Conservation (phyloP, 2,329 filamentous ascomycete species). For the Microdochium nivale region DNA sequence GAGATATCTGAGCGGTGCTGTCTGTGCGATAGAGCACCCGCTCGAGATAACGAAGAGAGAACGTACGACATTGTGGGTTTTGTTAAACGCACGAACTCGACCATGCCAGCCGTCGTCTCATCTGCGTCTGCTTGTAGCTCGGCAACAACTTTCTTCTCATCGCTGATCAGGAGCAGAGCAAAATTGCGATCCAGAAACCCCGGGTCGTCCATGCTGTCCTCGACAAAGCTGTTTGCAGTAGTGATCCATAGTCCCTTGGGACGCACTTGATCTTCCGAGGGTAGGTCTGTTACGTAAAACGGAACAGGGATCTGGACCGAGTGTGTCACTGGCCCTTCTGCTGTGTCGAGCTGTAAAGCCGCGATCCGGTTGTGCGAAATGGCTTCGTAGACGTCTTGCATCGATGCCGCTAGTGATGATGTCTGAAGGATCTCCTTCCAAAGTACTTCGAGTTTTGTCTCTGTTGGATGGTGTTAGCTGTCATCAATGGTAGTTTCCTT, state of each 20-base stretch:
- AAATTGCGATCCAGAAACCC: conserved; percentile 77
- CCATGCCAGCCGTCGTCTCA: conserved; percentile 66
- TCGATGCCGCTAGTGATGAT: conserved; percentile 74
- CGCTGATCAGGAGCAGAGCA: conserved; percentile 74
- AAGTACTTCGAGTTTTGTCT: conserved; percentile 52
- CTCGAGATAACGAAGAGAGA: not conserved
- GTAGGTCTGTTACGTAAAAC: conserved; percentile 65
- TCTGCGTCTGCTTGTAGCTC: conserved; percentile 72
- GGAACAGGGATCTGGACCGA: conserved; percentile 58
- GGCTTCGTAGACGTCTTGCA: conserved; percentile 72
- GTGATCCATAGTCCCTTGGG: conserved; percentile 78
- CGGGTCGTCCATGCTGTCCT: conserved; percentile 59
- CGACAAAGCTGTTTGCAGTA: conserved; percentile 68
- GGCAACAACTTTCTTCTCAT: conserved; percentile 64
- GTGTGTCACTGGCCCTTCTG: conserved; percentile 47
- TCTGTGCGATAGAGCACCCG: no score
- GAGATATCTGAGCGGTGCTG: no score
- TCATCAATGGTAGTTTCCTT: not conserved
- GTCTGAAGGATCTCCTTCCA: conserved; percentile 64
- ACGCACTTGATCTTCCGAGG: conserved; percentile 57
- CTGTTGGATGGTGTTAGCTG: conserved; percentile 21
- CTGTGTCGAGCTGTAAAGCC: conserved; percentile 65
- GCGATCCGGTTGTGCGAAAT: conserved; percentile 82
- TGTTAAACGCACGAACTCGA: conserved; percentile 72
- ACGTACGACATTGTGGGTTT: conserved; percentile 57